Percentiles rank a stretch among this genome's conserved stretches.
These are phyloP conservation scores for Athelia psychrophila DNA, from an alignment of 1,284 basidiomycete species.

Conservation along the genomic window DNA sequence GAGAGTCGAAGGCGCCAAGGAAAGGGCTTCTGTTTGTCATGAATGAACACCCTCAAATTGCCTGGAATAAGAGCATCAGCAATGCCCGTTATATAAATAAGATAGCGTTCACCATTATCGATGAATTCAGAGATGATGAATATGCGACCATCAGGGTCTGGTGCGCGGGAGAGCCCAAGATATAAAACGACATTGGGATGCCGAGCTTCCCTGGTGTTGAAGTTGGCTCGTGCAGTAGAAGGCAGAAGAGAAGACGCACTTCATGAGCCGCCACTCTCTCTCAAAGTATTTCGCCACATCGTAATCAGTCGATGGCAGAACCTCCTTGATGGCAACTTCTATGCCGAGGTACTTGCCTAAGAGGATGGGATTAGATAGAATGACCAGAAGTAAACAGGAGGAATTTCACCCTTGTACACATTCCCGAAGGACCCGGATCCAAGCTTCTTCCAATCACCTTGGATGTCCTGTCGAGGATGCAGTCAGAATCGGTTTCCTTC, in stretches of 20 bases:
- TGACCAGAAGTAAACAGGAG: not conserved
- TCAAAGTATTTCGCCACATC: conserved; percentile 98
- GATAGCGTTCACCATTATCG: conserved; percentile 65
- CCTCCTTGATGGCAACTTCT: conserved; percentile 96
- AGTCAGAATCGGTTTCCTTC: conserved; percentile 6
- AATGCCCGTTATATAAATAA: not conserved
- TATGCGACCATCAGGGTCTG: conserved; percentile 78
- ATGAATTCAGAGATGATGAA: conserved; percentile 92
- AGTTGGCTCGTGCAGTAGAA: not conserved
- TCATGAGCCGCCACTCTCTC: conserved; percentile 96
- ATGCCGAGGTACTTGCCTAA: conserved; percentile 89
- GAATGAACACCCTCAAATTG: conserved; percentile 86
- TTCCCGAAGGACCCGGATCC: conserved; percentile 92
- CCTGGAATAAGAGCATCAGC: no score
- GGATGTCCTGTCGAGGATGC: conserved; percentile 64
- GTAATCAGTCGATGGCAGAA: conserved; percentile 85
- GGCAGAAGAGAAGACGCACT: conserved; percentile 35
- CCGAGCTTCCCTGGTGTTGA: conserved; percentile 58
- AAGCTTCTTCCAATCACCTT: conserved; percentile 84
- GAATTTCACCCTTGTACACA: conserved; percentile 76
- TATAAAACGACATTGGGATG: conserved; percentile 95
- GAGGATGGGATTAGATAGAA: conserved; percentile 6
- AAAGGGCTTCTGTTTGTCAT: conserved; percentile 75
- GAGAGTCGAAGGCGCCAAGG: conserved; percentile 90
- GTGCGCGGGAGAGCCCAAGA: conserved; percentile 88